These are phyloP conservation scores for Mangifera indica DNA, from an alignment of 345 rosid genomes.

Conservation along the genomic window DNA sequence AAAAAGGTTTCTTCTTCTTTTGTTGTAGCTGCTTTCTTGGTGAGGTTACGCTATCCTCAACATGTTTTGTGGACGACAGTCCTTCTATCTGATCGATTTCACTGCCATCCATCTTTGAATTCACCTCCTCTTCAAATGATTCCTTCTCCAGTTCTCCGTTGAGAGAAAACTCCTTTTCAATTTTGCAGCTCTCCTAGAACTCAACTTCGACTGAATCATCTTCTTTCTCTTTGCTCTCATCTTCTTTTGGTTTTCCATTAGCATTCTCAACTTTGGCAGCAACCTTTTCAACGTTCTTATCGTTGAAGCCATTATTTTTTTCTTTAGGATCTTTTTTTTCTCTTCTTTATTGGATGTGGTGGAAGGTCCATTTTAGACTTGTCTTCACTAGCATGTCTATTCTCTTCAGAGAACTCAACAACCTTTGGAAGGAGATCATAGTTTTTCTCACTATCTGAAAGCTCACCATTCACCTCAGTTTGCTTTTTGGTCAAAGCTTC, in stretches of 20 bases:
- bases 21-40: conserved; percentile 57
- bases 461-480: too few relatives aligned
- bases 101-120: conserved; percentile 53
- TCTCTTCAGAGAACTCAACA: too few relatives aligned
- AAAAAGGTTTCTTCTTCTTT: conserved; percentile 91
- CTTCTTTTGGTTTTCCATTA: conserved; percentile 52
- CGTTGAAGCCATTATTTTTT: conserved; percentile 29
- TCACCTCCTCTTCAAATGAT: too few relatives aligned
- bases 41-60: conserved; percentile 44
- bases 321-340: conserved; percentile 36
- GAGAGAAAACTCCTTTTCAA: conserved; percentile 88
- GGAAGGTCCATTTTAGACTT: too few relatives aligned
- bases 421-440: too few relatives aligned
- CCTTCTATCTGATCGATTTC: conserved; percentile 68
- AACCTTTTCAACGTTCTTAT: conserved; percentile 28
- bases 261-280: too few relatives aligned
- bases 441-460: too few relatives aligned
- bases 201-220: conserved; percentile 72
- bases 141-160: conserved; percentile 68
- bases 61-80: conserved; percentile 50
- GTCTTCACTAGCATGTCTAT: too few relatives aligned
- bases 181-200: conserved; percentile 96
- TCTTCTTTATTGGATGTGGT: conserved; percentile 38
- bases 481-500: conserved; percentile 73
- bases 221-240: conserved; percentile 50